Evolutionary conservation across 2,329 filamentous ascomycete species (phyloP), one percentile per base, ranked within the genome.

Genomic region (Cryphonectria naterciae): DNA sequence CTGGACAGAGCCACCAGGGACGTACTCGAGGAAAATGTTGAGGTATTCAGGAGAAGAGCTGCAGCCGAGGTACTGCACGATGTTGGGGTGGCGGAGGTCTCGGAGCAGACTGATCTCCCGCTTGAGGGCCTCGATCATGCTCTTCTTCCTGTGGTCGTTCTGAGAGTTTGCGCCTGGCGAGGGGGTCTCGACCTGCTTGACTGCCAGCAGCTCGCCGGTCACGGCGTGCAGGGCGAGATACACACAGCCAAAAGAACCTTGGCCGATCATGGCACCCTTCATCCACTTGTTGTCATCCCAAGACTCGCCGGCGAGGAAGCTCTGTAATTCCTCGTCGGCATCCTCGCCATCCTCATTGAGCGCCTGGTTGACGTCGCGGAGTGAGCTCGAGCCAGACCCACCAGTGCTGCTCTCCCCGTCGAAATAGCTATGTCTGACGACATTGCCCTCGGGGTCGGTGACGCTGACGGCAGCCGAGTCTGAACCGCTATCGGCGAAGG

Each of bases 21-120:
- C 96, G 80, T 99, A 99, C 82, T 99, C 96, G 78, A 99, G 90
- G 90, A 99, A 99, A 92, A 99, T 99, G 84, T 99, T 99, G 77
- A 99, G 90, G 80, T 95, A 92, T 69, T 95, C 92, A 25, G 93
- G 90, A 73, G 97, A 96, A 11, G 94, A 95, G 77, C 95, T 95
- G 76, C 95, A 98, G 72, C 96, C 96, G 10, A 99, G 90, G 79
- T 99, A 99, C 80, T 98, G 96, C 80, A 99, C 96, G 79, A 99
- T 98, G 80, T 99, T 98, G 69, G 93, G 90, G 78, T 99, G 96
- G 78, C 97, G 94, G 65, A 99, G 89, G 75, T 98, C 96, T 74
- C 96, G 93, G 56, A 99, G 87, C 67, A 99, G 89, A 73, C 92
- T 93, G 79, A 99, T 99, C 83, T 99, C 96, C 76, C 95, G 93